Evolutionary conservation across 192 early-diverging fungal species (phyloP).

Genomic region (Podila epigama): DNA sequence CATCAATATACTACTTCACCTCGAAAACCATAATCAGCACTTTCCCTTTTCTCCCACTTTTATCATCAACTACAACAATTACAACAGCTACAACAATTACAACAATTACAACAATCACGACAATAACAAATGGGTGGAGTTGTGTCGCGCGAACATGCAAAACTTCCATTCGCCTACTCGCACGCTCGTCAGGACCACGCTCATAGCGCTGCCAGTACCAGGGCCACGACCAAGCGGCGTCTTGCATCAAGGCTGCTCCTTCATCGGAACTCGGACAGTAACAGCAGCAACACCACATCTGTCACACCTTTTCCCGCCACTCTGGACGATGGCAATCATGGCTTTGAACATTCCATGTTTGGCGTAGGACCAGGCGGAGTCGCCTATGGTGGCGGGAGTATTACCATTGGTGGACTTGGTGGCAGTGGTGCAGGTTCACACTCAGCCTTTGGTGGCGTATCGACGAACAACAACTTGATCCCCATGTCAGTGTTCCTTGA

Average conservation of each 20-base stretch:
- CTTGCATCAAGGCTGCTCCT: constrained; percentile 24
- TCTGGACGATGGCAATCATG: too few relatives aligned
- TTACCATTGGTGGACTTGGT: neutral
- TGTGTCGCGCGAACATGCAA: constrained; percentile 42
- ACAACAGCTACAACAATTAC: neutral
- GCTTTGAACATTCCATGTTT: too few relatives aligned
- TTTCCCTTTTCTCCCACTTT: neutral
- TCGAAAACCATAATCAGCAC: too few relatives aligned
- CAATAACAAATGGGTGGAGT: constrained; percentile 12
- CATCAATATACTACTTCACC: neutral
- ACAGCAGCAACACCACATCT: neutral
- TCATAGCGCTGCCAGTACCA: neutral
- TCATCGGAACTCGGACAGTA: neutral
- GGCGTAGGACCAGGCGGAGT: neutral
- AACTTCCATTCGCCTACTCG: constrained; percentile 39
- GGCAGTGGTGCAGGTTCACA: neutral
- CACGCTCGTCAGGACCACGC: constrained; percentile 34
- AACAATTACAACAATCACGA: neutral
- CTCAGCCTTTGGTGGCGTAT: neutral
- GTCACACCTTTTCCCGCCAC: constrained; percentile 1
- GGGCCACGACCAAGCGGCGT: constrained; percentile 11
- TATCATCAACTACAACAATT: neutral
- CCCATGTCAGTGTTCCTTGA: neutral
- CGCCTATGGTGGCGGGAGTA: neutral
- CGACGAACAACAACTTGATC: neutral